These are phyloP conservation scores for Coccomyxa subellipsoidea DNA, from an alignment of 163 green algal genomes.

Conservation along the genomic window DNA sequence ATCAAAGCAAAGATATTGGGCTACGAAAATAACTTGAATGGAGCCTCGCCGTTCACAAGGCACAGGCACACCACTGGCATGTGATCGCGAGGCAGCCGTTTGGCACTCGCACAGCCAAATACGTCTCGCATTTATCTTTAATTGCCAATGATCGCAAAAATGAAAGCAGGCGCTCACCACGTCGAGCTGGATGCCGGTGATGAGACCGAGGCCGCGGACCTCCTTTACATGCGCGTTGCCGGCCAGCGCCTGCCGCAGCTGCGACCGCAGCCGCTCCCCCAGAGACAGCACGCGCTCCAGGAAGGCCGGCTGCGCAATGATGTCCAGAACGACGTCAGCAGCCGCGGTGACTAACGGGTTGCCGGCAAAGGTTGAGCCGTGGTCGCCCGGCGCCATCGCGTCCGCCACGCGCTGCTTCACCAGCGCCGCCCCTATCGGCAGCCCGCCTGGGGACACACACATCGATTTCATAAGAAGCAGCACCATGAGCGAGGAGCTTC, in stretches of 20 bases:
- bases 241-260: conserved; percentile 44
- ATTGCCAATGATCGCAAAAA: no score
- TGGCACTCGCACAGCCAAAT: no score
- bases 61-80: no score
- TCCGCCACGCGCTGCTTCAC: conserved; percentile 88
- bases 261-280: conserved; percentile 70
- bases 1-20: no score
- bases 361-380: conserved; percentile 97
- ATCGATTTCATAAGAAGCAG: no score
- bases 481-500: no score
- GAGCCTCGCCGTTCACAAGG: no score
- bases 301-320: conserved; percentile 82
- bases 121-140: no score
- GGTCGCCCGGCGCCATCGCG: conserved; percentile 91
- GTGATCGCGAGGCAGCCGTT: no score
- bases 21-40: no score
- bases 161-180: no score
- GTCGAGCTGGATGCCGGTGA: conserved; percentile 93
- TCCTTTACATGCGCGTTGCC: conserved; percentile 74
- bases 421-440: conserved; percentile 94
- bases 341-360: conserved; percentile 90
- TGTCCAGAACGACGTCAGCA: conserved; percentile 86
- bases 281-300: conserved; percentile 74
- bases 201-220: conserved; percentile 86
- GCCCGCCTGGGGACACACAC: conserved; percentile 65